Conservation (phyloP, 78 protist genomes). For the Kipferlia bialata region DNA sequence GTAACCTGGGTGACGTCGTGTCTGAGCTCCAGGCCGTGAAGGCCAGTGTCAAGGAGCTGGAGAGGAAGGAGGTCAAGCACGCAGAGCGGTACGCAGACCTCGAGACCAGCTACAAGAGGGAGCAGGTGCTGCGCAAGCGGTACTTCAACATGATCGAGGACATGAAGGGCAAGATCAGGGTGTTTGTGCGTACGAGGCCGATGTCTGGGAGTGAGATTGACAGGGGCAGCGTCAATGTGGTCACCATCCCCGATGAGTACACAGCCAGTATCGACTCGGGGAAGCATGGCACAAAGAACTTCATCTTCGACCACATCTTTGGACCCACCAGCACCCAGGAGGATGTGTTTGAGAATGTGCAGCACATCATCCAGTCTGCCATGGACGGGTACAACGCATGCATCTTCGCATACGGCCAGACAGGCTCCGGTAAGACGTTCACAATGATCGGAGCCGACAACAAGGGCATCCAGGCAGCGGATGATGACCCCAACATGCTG, state of each 20-base stretch:
- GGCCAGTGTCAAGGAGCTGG: background rate
- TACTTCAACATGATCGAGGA: slow-evolving; percentile 24
- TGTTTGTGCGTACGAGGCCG: slow-evolving; percentile 4
- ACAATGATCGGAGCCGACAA: slow-evolving; percentile 7
- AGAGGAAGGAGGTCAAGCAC: background rate
- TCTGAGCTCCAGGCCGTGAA: background rate
- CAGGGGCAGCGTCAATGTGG: background rate
- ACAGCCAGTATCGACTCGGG: background rate
- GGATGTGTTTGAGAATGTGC: background rate
- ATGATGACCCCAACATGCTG: slow-evolving; percentile 2
- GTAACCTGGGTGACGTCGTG: background rate
- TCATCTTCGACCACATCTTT: slow-evolving; percentile 18
- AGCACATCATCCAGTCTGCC: background rate
- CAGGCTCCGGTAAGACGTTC: slow-evolving; percentile 22
- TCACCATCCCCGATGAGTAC: background rate
- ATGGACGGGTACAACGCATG: slow-evolving; percentile 34
- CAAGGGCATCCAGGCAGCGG: background rate
- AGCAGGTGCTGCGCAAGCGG: background rate
- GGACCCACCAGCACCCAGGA: slow-evolving; percentile 17
- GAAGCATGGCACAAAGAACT: too few species aligned
- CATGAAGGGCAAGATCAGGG: slow-evolving; percentile 22
- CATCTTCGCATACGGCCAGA: slow-evolving; percentile 25
- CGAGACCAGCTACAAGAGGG: background rate
- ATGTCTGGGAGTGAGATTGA: background rate
- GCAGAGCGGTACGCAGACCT: background rate